Conservation (phyloP, 192 early-diverging fungal species). For the Mortierella hygrophila region DNA sequence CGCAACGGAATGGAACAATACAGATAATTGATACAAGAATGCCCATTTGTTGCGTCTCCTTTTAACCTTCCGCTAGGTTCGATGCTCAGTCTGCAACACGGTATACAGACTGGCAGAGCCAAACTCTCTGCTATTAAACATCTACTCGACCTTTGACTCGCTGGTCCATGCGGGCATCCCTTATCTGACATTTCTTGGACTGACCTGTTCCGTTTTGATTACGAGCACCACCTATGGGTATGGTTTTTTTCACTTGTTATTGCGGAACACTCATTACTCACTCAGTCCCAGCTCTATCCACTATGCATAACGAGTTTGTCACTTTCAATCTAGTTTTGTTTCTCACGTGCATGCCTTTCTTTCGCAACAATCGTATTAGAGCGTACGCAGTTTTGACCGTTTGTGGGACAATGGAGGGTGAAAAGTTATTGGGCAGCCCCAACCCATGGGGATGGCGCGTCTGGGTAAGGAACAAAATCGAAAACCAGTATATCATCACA, state of each 20-base stretch:
- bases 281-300: neutral
- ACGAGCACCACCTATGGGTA: slow-evolving; percentile 77
- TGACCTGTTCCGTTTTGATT: slow-evolving; percentile 72
- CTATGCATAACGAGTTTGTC: no score
- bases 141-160: slow-evolving; percentile 65
- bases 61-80: slow-evolving; percentile 57
- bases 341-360: neutral
- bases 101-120: slow-evolving; percentile 71
- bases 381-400: slow-evolving; percentile 76
- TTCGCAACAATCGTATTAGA: slow-evolving; percentile 16
- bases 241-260: neutral
- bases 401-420: slow-evolving; percentile 74
- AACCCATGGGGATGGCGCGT: slow-evolving; percentile 72
- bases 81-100: slow-evolving; percentile 78
- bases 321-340: neutral
- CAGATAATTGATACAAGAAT: neutral
- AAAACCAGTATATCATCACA: neutral
- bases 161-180: slow-evolving; percentile 71
- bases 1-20: neutral
- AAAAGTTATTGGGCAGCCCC: slow-evolving; percentile 65
- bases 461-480: slow-evolving; percentile 64
- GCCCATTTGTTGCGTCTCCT: neutral
- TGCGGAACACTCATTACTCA: neutral
- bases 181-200: slow-evolving; percentile 70
- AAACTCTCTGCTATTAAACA: slow-evolving; percentile 61